A percentile compares a stretch with the other conserved stretches of the same genome.
These are phyloP conservation scores for Botryotinia narcissicola DNA, from an alignment of 2,329 filamentous ascomycete species.

Conservation along the genomic window DNA sequence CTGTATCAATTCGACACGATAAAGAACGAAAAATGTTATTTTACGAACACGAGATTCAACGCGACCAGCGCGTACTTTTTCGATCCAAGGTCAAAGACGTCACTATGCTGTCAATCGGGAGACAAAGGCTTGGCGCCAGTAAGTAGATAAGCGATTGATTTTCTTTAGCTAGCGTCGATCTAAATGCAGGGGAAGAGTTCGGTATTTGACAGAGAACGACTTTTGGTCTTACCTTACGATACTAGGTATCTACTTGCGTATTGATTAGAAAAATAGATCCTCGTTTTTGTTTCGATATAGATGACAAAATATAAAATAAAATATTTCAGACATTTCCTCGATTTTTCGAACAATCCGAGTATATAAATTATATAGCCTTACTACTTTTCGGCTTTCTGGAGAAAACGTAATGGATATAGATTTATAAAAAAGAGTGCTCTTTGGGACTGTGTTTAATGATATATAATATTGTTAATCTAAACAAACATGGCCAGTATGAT, in stretches of 20 bases:
- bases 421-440: too few species aligned
- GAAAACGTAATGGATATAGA: too few species aligned
- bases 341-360: too few species aligned
- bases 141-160: not conserved
- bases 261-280: not conserved
- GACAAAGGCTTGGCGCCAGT: not conserved
- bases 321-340: too few species aligned
- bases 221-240: not conserved
- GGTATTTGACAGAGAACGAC: not conserved
- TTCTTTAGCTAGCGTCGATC: conserved; percentile 1
- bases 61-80: not conserved
- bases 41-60: not conserved
- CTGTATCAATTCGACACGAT: not conserved
- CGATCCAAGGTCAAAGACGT: conserved; percentile 6
- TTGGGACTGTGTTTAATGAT: too few species aligned
- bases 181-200: not conserved
- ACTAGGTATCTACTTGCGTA: not conserved
- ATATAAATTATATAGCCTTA: too few species aligned
- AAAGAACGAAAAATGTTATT: not conserved
- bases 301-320: too few species aligned
- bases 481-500: too few species aligned
- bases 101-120: not conserved
- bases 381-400: too few species aligned
- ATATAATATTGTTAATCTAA: too few species aligned
- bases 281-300: not conserved